Evolutionary conservation across 768 basidiomycete species (phyloP), one percentile per base, ranked within the genome.

Genomic region (Tephrocybe sp.): DNA sequence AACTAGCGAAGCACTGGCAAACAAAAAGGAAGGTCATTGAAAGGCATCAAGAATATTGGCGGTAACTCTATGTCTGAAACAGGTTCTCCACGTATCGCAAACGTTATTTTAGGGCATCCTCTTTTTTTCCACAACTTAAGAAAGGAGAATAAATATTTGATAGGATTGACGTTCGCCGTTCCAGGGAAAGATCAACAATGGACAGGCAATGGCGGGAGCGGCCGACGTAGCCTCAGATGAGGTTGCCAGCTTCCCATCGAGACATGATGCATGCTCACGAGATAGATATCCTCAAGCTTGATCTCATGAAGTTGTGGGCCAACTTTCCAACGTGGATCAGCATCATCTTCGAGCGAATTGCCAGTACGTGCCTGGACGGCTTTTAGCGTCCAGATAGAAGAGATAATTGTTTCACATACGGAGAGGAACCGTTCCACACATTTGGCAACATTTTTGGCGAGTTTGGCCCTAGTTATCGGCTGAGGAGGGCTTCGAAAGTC

Each of bases 201-300:
- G 5, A 17, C 13, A 3, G 10, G 23, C 9, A 26, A 12, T n/a
- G 17, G 43, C 19, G 47, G 31, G 16, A 66, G 56, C 5, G 75
- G 75, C 19, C 71, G 74, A 34, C 70, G 65, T 32, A 89, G 72
- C 62, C 86, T 77, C 39, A 90, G 67, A 50, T 90, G 87, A 17
- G 87, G 86, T 53, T 91, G 88, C 88, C 88, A 91, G 50, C 83
- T 84, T 10, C 89, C 88, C 67, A 87, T 81, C 11, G 87, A 89
- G 45, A 90, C 87, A 56, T 91, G 89, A 67, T 90, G 87, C 48
- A 90, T 80, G 58, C 86, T 85, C 57, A 91, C 84, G 39, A 91
- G 78, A 44, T 85, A 70, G 44, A 91, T 72, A 62, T 90, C 80
- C 23, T 85, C 85, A 4, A 86, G 68, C 33, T 65, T 76, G 66